These are phyloP conservation scores for Fusarium hostae DNA, from an alignment of 2,329 filamentous ascomycete genomes.

Conservation along the genomic window DNA sequence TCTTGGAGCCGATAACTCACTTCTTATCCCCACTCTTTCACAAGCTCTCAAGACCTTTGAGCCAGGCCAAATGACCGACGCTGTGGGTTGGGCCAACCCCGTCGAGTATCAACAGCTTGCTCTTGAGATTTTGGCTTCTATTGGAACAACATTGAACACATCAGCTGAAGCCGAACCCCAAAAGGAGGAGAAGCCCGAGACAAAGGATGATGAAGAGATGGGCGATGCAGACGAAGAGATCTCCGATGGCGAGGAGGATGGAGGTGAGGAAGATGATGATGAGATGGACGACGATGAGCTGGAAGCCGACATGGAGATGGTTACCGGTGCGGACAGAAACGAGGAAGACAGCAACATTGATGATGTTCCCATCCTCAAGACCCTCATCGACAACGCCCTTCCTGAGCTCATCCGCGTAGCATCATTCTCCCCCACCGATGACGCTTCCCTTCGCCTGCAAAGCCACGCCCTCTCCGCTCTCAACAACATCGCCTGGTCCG, in stretches of 20 bases:
- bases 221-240: conserved; percentile 52
- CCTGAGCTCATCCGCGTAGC: conserved; percentile 60
- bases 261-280: conserved; percentile 56
- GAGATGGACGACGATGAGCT: conserved; percentile 68
- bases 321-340: conserved; percentile 63
- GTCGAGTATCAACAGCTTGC: conserved; percentile 64
- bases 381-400: conserved; percentile 50
- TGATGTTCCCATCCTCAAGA: conserved; percentile 65
- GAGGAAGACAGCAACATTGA: conserved; percentile 55
- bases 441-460: conserved; percentile 59
- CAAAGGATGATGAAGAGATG: conserved; percentile 54
- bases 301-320: conserved; percentile 72
- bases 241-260: conserved; percentile 51
- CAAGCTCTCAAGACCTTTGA: conserved; percentile 46
- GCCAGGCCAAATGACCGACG: conserved; percentile 46
- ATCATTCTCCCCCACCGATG: conserved; percentile 53
- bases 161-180: conserved; percentile 54
- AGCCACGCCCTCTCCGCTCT: conserved; percentile 68
- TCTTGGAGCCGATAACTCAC: conserved; percentile 49
- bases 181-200: conserved; percentile 53
- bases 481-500: conserved; percentile 75
- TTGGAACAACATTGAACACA: conserved; percentile 68
- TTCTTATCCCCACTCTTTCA: conserved; percentile 52
- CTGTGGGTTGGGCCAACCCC: conserved; percentile 53
- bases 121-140: conserved; percentile 71